Percentiles rank a stretch among this genome's conserved stretches.
Conservation (phyloP, 345 rosid genomes). For the Citrus maxima region DNA sequence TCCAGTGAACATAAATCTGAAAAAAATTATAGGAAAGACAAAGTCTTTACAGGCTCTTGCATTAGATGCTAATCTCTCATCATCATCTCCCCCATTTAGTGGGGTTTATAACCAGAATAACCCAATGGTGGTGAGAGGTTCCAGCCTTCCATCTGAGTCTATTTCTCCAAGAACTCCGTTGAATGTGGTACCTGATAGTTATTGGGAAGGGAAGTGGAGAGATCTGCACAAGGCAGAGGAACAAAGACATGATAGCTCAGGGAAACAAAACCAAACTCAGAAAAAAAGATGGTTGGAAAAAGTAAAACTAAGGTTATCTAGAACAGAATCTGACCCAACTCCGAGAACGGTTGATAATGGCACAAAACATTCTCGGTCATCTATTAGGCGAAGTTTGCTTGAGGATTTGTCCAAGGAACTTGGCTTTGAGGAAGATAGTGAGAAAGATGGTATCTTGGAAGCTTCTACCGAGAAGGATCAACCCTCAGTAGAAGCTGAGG, state of each 20-base stretch:
- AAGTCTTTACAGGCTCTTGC: constrained; percentile 71
- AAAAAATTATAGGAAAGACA: constrained; percentile 61
- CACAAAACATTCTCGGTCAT: constrained; percentile 31
- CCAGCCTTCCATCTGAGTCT: constrained; percentile 48
- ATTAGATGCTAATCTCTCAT: constrained; percentile 39
- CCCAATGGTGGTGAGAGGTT: constrained; percentile 41
- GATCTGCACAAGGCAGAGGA: constrained; percentile 67
- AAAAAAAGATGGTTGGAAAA: constrained; percentile 80
- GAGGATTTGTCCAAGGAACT: constrained; percentile 68
- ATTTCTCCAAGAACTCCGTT: constrained; percentile 62
- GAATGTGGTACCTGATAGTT: constrained; percentile 64
- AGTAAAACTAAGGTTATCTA: constrained; percentile 49
- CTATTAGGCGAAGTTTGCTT: constrained; percentile 61
- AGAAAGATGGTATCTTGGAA: constrained; percentile 24
- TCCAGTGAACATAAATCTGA: constrained; percentile 64
- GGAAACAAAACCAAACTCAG: constrained; percentile 37
- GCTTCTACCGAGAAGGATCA: constrained; percentile 22
- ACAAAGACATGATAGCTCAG: constrained; percentile 31
- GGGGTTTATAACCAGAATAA: constrained; percentile 38
- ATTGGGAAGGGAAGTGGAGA: constrained; percentile 98
- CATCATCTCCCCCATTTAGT: constrained; percentile 21
- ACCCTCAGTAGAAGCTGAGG: constrained; percentile 23
- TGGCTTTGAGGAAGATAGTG: constrained; percentile 45
- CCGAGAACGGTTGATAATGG: constrained; percentile 33
- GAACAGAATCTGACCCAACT: constrained; percentile 74